Percentiles rank a stretch among this genome's conserved stretches.
These are phyloP conservation scores for Nothophytophthora sp. DNA, from an alignment of 352 stramenopile genomes.

Conservation along the genomic window DNA sequence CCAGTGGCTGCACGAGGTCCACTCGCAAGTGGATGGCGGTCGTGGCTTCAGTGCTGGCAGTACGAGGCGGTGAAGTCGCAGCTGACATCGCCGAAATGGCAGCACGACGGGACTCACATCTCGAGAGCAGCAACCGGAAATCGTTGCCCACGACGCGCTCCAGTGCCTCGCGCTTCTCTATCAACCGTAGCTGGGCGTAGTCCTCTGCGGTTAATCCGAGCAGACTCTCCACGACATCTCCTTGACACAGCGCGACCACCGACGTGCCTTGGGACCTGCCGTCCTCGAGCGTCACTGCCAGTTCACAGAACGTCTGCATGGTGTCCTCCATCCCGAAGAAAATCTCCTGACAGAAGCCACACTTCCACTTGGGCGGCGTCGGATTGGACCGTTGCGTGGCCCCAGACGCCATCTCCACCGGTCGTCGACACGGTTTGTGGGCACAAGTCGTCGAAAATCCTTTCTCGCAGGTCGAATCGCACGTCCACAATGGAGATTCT, in stretches of 20 bases:
- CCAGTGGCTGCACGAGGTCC: constrained; percentile 35
- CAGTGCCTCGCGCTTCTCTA: constrained; percentile 36
- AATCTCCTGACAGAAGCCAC: constrained; percentile 52
- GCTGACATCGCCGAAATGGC: neutral
- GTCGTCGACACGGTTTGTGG: constrained; percentile 31
- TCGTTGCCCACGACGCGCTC: constrained; percentile 27
- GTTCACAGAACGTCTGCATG: constrained; percentile 39
- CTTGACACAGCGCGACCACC: constrained; percentile 44
- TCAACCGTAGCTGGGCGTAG: constrained; percentile 48
- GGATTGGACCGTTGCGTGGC: constrained; percentile 1
- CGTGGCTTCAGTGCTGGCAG: neutral
- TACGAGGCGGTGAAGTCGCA: neutral
- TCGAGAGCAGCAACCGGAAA: constrained; percentile 47
- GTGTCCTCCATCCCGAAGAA: constrained; percentile 54
- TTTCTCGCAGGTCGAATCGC: constrained; percentile 44
- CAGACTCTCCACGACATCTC: constrained; percentile 37
- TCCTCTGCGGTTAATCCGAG: constrained; percentile 42
- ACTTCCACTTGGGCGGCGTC: constrained; percentile 42
- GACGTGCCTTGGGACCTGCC: constrained; percentile 13
- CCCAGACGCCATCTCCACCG: constrained; percentile 17
- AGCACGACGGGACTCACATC: constrained; percentile 29
- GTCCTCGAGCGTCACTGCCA: constrained; percentile 49
- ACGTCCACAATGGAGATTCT: too few relatives aligned
- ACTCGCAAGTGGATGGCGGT: constrained; percentile 23
- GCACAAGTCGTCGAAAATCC: constrained; percentile 50